Evolutionary conservation across 2,329 filamentous ascomycete species (phyloP).

Genomic region (Penicillium digitatum): DNA sequence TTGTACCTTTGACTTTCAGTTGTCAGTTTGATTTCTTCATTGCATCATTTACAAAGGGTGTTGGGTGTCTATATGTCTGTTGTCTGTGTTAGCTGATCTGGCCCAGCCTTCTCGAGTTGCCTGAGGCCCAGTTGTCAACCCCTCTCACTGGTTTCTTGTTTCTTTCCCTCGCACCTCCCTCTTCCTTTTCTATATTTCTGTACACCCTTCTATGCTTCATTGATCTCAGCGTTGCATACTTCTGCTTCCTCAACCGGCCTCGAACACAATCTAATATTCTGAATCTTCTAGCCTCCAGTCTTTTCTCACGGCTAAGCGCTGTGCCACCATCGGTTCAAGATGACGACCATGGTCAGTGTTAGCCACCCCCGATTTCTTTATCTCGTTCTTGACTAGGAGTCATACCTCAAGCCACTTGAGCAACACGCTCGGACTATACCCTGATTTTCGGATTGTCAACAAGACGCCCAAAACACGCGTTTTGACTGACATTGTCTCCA

Average conservation of each 20-base stretch:
- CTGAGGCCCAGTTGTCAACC: slow-evolving; percentile 21
- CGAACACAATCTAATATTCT: slow-evolving; percentile 5
- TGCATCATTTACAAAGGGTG: not conserved
- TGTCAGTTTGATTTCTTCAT: not conserved
- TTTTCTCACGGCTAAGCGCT: slow-evolving; percentile 29
- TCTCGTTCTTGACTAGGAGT: not conserved
- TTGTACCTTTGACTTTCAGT: not conserved
- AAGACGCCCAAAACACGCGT: not conserved
- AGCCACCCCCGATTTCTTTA: not conserved
- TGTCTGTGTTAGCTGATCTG: not conserved
- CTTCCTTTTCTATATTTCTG: slow-evolving; percentile 4
- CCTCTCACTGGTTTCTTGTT: slow-evolving; percentile 9
- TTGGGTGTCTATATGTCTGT: not conserved
- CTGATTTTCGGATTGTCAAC: not conserved
- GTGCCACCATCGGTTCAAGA: slow-evolving; percentile 29
- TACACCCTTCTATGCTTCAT: slow-evolving; percentile 6
- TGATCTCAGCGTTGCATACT: not conserved
- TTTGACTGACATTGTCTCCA: slow-evolving; percentile 42
- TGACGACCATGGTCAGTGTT: slow-evolving; percentile 40
- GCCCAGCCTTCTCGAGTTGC: slow-evolving; percentile 14
- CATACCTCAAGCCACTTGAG: not conserved
- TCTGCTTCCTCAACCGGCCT: not conserved
- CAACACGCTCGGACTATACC: not conserved
- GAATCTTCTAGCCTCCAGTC: slow-evolving; percentile 12
- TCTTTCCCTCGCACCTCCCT: slow-evolving; percentile 10